phyloP scores from a whole-genome alignment of 495 filamentous ascomycete species.

The Penicillium bovifimosum region DNA sequence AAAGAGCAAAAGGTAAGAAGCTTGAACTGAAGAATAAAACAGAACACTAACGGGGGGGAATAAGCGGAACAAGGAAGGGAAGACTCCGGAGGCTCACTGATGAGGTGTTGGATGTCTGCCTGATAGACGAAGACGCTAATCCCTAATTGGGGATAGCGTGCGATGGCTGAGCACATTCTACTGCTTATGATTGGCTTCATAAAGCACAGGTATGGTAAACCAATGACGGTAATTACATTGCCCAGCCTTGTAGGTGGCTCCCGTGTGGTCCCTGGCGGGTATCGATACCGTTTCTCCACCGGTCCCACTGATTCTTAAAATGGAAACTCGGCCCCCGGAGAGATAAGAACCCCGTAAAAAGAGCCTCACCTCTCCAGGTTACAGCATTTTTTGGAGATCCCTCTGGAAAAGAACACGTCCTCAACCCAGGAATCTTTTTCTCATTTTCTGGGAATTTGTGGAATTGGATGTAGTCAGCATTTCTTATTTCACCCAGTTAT shows the following conservation, averaged over 20 bases:
- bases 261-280: conserved; percentile 1
- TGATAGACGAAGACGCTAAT: conserved; percentile 36
- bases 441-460: no score
- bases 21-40: conserved; percentile 6
- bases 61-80: conserved; percentile 12
- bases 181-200: conserved; percentile 15
- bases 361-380: conserved; percentile 3
- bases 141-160: conserved; percentile 10
- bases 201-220: neutral
- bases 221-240: neutral
- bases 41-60: conserved; percentile 3
- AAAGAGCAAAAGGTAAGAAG: neutral
- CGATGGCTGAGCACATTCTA: conserved; percentile 20
- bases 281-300: conserved; percentile 5
- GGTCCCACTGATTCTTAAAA: conserved; percentile 10
- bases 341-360: neutral
- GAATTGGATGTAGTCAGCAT: neutral
- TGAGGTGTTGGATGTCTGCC: conserved; percentile 39
- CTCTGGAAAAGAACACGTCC: neutral
- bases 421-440: neutral
- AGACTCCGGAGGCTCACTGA: conserved; percentile 24
- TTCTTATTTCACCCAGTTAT: neutral
- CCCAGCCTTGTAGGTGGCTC: neutral
- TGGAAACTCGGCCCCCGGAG: conserved; percentile 12
- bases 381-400: neutral